These are phyloP conservation scores for Somion occarium DNA, from an alignment of 1,284 basidiomycete species.

Conservation along the genomic window DNA sequence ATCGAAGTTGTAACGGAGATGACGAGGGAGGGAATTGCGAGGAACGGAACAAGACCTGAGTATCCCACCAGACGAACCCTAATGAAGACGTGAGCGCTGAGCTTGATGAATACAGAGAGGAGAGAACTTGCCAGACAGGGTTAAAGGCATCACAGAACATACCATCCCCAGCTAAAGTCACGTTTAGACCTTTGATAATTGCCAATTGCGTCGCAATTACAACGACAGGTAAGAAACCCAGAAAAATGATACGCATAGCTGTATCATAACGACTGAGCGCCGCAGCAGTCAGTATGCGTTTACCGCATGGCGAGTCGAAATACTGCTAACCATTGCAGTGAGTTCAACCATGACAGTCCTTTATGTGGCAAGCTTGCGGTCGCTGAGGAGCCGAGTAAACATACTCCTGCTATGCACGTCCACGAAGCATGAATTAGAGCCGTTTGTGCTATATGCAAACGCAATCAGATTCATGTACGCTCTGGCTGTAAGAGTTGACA, in stretches of 20 bases:
- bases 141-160: constrained; percentile 50
- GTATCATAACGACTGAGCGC: constrained; percentile 18
- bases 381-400: neutral
- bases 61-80: constrained; percentile 62
- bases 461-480: constrained; percentile 1
- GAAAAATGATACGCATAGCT: constrained; percentile 30
- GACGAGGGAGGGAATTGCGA: constrained; percentile 47
- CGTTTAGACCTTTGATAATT: constrained; percentile 38
- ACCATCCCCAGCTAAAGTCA: constrained; percentile 41
- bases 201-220: constrained; percentile 39
- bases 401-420: constrained; percentile 44
- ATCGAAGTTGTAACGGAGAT: constrained; percentile 38
- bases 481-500: constrained; percentile 12
- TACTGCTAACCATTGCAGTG: neutral
- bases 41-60: constrained; percentile 48
- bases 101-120: neutral
- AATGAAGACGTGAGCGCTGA: neutral
- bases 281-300: too few species aligned
- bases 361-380: neutral
- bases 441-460: constrained; percentile 38
- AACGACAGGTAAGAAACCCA: constrained; percentile 43
- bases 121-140: constrained; percentile 43
- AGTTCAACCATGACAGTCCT: too few species aligned
- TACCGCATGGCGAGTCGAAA: neutral
- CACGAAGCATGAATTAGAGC: constrained; percentile 40